Conservation (phyloP, 140 eudicot species). For the Bidens hawaiensis region DNA sequence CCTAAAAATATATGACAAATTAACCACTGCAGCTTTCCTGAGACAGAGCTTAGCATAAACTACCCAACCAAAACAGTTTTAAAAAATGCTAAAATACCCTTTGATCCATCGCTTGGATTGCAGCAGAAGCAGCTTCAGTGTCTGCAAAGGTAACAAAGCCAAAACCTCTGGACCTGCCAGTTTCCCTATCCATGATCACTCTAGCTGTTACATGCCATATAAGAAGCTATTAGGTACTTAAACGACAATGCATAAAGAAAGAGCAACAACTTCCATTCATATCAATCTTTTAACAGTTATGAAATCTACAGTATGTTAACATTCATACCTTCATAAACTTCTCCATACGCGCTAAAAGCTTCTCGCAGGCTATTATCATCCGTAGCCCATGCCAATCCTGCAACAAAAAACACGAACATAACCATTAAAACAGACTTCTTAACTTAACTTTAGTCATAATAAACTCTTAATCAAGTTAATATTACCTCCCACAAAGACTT, state of each 20-base stretch:
- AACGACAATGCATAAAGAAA: background rate
- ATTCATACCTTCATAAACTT: constrained; percentile 69
- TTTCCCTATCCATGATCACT: constrained; percentile 53
- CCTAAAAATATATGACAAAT: background rate
- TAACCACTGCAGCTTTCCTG: background rate
- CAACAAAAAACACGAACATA: constrained; percentile 2
- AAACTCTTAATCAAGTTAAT: background rate
- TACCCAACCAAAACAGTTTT: background rate
- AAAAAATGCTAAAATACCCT: constrained; percentile 32
- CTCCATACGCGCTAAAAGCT: constrained; percentile 68
- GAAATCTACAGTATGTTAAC: background rate
- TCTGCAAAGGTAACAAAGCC: constrained; percentile 63
- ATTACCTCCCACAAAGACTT: constrained; percentile 77
- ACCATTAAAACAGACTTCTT: background rate
- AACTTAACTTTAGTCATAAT: background rate
- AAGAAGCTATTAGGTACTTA: constrained; percentile 5
- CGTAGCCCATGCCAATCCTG: constrained; percentile 76
- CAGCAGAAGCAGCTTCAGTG: constrained; percentile 67
- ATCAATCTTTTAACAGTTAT: background rate
- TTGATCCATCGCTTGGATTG: constrained; percentile 76
- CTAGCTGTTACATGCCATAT: constrained; percentile 47
- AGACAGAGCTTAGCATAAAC: background rate
- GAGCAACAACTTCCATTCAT: background rate
- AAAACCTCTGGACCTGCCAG: constrained; percentile 28
- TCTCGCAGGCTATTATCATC: constrained; percentile 56